A percentile compares a stretch with the other conserved stretches of the same genome.
phyloP scores from a whole-genome alignment of 352 stramenopile species.

The Pythium dissimile region DNA sequence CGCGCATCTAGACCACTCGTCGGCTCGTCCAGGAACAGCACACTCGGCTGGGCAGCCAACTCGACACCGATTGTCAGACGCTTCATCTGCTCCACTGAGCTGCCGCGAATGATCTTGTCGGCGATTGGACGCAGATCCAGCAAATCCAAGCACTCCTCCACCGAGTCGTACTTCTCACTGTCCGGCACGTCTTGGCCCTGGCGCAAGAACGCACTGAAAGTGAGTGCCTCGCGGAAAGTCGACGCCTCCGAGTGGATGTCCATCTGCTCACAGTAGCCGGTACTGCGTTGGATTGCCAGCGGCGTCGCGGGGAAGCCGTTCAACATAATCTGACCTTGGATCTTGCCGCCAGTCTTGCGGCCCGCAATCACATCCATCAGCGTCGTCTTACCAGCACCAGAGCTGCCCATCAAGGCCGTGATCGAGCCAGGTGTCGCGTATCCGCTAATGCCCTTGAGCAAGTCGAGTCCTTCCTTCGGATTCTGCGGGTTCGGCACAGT shows the following conservation, averaged over 20 bases:
- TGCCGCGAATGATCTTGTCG: conserved; percentile 30
- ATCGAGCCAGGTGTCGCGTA: conserved; percentile 34
- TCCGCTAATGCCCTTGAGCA: conserved; percentile 34
- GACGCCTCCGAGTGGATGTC: conserved; percentile 24
- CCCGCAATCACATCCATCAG: conserved; percentile 90
- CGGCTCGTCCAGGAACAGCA: conserved; percentile 87
- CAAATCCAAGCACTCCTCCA: conserved; percentile 25
- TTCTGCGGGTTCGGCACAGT: conserved; percentile 25
- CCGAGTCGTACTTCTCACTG: conserved; percentile 23
- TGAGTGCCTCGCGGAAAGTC: conserved; percentile 22
- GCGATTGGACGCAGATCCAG: conserved; percentile 25
- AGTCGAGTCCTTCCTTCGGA: conserved; percentile 36
- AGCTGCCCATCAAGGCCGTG: conserved; percentile 42
- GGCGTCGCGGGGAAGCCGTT: conserved; percentile 27
- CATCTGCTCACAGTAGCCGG: conserved; percentile 29
- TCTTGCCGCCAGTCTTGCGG: conserved; percentile 81
- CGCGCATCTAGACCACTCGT: conserved; percentile 84
- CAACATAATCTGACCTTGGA: conserved; percentile 49
- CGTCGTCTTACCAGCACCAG: conserved; percentile 84
- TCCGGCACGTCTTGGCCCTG: conserved; percentile 19
- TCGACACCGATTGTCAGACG: conserved; percentile 88
- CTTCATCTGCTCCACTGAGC: conserved; percentile 53
- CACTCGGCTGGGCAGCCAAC: conserved; percentile 72
- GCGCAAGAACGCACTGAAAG: conserved; percentile 54
- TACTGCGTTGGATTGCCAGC: conserved; percentile 22